Percentiles rank a stretch among this genome's conserved stretches.
Evolutionary conservation across 1,284 basidiomycete species (phyloP).

Genomic region (Naganishia liquefaciens): DNA sequence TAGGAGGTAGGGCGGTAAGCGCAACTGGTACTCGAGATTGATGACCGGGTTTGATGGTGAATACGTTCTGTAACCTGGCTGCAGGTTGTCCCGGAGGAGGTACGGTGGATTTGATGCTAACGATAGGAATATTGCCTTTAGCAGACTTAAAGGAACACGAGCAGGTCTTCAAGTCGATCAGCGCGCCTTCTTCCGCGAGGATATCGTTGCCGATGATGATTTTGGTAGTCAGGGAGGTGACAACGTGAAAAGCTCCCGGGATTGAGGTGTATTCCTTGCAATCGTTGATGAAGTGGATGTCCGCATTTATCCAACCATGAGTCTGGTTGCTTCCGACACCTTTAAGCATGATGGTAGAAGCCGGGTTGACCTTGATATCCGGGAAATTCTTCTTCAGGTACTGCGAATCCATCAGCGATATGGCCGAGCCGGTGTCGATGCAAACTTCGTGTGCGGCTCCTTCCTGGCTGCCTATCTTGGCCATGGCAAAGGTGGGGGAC

Average conservation of each 20-base stretch:
- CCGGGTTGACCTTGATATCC: not conserved
- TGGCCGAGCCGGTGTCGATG: conserved; percentile 20
- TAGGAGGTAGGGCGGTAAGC: conserved; percentile 11
- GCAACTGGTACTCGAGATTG: conserved; percentile 2
- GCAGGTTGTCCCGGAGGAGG: not conserved
- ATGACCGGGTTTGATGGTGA: conserved; percentile 14
- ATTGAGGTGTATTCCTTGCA: not conserved
- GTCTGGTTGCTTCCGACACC: not conserved
- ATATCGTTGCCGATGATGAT: not conserved
- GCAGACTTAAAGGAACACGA: not conserved
- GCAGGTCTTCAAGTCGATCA: not conserved
- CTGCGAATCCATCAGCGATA: conserved; percentile 22
- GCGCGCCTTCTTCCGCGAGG: not conserved
- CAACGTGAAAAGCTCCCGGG: not conserved
- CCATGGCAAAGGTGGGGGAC: conserved; percentile 3
- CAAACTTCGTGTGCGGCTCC: conserved; percentile 2
- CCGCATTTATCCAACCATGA: not conserved
- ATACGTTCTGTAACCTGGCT: conserved; percentile 1
- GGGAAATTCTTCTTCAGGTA: conserved; percentile 18
- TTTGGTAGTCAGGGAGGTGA: not conserved
- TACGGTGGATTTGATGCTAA: too few species aligned
- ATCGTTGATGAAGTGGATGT: not conserved
- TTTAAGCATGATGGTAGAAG: not conserved
- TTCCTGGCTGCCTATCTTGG: not conserved
- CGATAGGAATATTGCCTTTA: too few species aligned